Evolutionary conservation across 345 rosid genomes (phyloP), one percentile per base, ranked within the genome.

Genomic region (Rhodamnia argentea): DNA sequence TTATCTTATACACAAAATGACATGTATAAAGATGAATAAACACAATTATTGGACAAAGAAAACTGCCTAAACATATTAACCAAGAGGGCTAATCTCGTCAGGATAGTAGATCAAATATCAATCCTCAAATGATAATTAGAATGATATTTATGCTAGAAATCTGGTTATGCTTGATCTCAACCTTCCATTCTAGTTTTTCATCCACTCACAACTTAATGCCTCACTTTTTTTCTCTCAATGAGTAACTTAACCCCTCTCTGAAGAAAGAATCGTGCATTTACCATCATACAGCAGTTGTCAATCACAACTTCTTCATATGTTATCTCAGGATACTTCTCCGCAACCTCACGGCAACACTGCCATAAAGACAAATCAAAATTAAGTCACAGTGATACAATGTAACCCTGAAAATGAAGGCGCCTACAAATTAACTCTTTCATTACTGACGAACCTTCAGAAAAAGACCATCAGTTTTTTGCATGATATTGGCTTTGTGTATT

Each of bases 281-380:
- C 99, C 99, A 96, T 98, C 99, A 98, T 98, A 89, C 99, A 96
- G 89, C 99, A 98, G 91, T 98, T 98, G 92, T 98, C 99, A 83
- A 98, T 98, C 88, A 98, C 99, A 83, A 98, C 99, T 93, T 98
- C 99, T 92, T 98, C 99, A 64, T 96, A 98, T 44, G 52, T 89
- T 64, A 96, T 95, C 89, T 98, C 99, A 32, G 99, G 99, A 86
- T 96, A 98, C 92, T 96, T 96, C 92, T 93, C 95, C 1, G 99
- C 98, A 85, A 98, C 99, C 92, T 98, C 99, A 57, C 99, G 98
- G 87, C 99, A 98, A 90, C 99, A 96, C 99, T 98, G 92, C 88
- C 90, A 88, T n/a, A 70, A 24, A 70, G 87, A 57, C 44, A 51
- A 89, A 81, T 50, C 44, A 84, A 84, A 81, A 83, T 57, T 47